Conservation (phyloP, 2,329 filamentous ascomycete species). For the Ilyonectria sp. region DNA sequence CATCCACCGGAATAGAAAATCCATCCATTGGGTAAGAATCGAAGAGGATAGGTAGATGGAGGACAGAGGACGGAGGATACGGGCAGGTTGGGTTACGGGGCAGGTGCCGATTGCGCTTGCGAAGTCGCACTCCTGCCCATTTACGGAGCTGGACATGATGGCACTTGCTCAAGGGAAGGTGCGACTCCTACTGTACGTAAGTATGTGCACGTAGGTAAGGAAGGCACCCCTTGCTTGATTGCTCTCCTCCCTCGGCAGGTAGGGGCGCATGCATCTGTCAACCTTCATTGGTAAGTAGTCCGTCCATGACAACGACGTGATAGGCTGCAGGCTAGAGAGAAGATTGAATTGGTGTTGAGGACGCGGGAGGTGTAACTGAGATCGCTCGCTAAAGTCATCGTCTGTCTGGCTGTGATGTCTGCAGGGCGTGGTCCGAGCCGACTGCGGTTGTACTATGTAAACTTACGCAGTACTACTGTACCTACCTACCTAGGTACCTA, state of each 20-base stretch:
- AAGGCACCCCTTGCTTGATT: not conserved
- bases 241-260: not conserved
- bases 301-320: not conserved
- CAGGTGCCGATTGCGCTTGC: not conserved
- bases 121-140: not conserved
- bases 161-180: not conserved
- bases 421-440: not conserved
- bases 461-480: too few species aligned
- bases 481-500: too few species aligned
- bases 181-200: not conserved
- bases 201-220: not conserved
- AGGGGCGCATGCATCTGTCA: not conserved
- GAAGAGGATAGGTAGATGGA: not conserved
- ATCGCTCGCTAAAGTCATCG: not conserved
- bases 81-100: not conserved
- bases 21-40: not conserved
- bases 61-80: not conserved
- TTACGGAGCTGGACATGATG: not conserved
- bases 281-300: not conserved
- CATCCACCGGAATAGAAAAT: not conserved
- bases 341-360: not conserved
- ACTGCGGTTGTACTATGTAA: not conserved
- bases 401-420: slow-evolving; percentile 1
- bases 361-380: slow-evolving; percentile 2
- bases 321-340: not conserved